Conservation (phyloP, 768 basidiomycete species). For the Hericium erinaceus region DNA sequence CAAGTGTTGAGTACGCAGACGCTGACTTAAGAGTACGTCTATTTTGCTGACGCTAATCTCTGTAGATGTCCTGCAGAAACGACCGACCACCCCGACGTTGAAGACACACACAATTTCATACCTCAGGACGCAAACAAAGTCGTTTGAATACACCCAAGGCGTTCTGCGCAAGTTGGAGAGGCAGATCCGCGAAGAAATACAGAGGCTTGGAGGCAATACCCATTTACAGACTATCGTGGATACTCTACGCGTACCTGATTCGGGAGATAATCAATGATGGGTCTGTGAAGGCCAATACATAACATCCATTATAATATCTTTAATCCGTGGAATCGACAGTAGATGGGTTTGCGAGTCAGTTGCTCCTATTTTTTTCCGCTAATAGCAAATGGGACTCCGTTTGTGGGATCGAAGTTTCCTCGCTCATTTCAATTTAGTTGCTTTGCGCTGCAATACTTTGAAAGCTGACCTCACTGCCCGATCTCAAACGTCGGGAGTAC, state of each 20-base stretch:
- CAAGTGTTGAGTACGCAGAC: slow-evolving; percentile 63
- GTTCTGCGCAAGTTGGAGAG: neutral
- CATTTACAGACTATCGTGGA: neutral
- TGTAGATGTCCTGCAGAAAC: slow-evolving; percentile 82
- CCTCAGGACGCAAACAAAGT: neutral
- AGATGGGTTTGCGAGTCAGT: no score
- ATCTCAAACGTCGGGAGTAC: no score
- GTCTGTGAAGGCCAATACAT: no score
- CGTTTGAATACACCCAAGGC: neutral
- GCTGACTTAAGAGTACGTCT: slow-evolving; percentile 20
- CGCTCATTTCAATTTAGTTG: no score
- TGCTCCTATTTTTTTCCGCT: no score
- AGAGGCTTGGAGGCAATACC: neutral
- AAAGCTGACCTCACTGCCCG: no score
- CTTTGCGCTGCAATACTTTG: no score
- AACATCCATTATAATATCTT: no score
- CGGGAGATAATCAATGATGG: neutral
- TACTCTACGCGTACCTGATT: neutral
- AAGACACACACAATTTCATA: slow-evolving; percentile 30
- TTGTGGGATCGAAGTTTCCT: no score
- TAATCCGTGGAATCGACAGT: no score
- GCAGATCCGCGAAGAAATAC: neutral
- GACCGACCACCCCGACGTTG: slow-evolving; percentile 70
- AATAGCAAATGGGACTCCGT: no score
- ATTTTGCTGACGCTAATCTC: neutral